A percentile compares a stretch with the other conserved stretches of the same genome.
Conservation (phyloP, 352 stramenopile genomes). For the Globisporangium carolinianum region DNA sequence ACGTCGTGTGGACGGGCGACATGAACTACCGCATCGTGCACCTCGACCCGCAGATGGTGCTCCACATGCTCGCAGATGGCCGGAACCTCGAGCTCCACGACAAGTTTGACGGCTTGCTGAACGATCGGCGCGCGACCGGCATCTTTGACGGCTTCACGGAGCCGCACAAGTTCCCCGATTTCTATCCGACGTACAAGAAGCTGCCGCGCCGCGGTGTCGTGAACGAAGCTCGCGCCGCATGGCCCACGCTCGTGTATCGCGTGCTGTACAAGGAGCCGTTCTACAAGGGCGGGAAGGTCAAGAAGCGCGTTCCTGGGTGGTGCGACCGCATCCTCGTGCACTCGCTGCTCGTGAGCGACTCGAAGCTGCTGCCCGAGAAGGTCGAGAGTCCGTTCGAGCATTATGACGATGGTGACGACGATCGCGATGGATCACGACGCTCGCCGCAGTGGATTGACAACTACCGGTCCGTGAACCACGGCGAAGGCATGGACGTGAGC, state of each 20-base stretch:
- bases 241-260: slow-evolving; percentile 70
- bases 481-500: slow-evolving; percentile 73
- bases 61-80: slow-evolving; percentile 74
- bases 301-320: slow-evolving; percentile 83
- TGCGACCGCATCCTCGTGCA: slow-evolving; percentile 85
- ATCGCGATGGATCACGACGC: not conserved
- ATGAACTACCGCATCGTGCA: slow-evolving; percentile 85
- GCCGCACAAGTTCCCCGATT: slow-evolving; percentile 78
- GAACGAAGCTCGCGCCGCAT: slow-evolving; percentile 55
- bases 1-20: slow-evolving; percentile 88
- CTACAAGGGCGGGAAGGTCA: slow-evolving; percentile 87
- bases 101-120: slow-evolving; percentile 78
- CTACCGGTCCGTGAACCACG: slow-evolving; percentile 79
- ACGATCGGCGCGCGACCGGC: slow-evolving; percentile 60
- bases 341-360: slow-evolving; percentile 73
- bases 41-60: slow-evolving; percentile 61
- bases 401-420: slow-evolving; percentile 1
- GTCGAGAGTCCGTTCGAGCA: slow-evolving; percentile 44
- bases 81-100: slow-evolving; percentile 75
- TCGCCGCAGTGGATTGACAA: slow-evolving; percentile 53
- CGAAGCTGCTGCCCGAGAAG: slow-evolving; percentile 73
- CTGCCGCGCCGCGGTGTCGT: slow-evolving; percentile 63
- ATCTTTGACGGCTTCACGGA: slow-evolving; percentile 83
- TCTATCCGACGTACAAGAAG: slow-evolving; percentile 89
- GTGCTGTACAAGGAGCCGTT: slow-evolving; percentile 86